Percentiles rank a stretch among this genome's conserved stretches.
Evolutionary conservation across 2,329 filamentous ascomycete genomes (phyloP).

Genomic region (Alternaria atra): DNA sequence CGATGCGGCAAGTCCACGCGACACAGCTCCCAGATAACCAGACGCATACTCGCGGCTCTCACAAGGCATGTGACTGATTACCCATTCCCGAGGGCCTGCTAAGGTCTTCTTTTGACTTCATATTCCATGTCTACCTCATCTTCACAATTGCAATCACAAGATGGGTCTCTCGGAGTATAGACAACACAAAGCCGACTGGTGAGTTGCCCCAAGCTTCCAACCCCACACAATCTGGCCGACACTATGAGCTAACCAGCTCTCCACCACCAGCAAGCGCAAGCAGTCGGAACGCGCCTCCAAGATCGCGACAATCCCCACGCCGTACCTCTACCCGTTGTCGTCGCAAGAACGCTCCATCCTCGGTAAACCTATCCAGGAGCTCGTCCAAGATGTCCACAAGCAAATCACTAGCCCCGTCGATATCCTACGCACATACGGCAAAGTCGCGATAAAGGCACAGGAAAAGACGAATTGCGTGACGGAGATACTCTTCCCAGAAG

Average conservation of each 20-base stretch:
- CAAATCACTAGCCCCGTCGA: conserved; percentile 71
- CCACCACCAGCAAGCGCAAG: conserved; percentile 75
- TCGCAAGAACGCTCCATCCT: conserved; percentile 72
- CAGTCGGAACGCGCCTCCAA: conserved; percentile 76
- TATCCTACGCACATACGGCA: conserved; percentile 85
- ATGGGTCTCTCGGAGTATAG: conserved; percentile 71
- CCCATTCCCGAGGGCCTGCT: conserved; percentile 8
- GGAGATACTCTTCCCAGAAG: conserved; percentile 81
- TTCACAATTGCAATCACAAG: conserved; percentile 39
- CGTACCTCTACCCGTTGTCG: conserved; percentile 73
- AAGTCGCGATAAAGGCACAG: conserved; percentile 84
- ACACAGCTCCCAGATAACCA: conserved; percentile 14
- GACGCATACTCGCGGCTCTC: conserved; percentile 18
- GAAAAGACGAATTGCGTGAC: conserved; percentile 89
- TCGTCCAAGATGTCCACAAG: conserved; percentile 81
- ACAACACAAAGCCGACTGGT: conserved; percentile 77
- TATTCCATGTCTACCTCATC: background rate
- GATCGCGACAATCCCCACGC: conserved; percentile 70
- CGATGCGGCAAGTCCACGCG: conserved; percentile 18
- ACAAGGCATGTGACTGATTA: conserved; percentile 25
- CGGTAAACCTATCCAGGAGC: conserved; percentile 75
- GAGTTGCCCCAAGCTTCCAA: conserved; percentile 43
- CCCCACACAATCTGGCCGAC: conserved; percentile 11
- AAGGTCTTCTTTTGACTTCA: background rate
- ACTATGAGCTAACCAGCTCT: conserved; percentile 19